Evolutionary conservation across 202 grass and related monocot genomes (phyloP).

Genomic region (Brachypodium distachyon): DNA sequence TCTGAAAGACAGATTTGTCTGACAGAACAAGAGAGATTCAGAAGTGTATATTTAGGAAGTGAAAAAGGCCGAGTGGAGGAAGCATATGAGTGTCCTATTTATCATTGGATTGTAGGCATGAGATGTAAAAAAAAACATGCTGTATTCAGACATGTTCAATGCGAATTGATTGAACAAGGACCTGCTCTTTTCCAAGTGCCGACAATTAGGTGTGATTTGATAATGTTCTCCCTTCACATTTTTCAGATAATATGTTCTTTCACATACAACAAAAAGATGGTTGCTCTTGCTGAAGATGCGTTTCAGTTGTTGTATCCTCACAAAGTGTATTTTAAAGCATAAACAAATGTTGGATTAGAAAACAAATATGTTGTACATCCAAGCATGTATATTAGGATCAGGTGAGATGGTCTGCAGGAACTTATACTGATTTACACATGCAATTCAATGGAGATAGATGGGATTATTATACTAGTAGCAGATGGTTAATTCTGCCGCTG

Average conservation of each 20-base stretch:
- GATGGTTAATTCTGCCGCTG: neutral
- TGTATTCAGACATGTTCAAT: neutral
- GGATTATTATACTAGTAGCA: neutral
- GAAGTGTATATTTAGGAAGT: conserved; percentile 15
- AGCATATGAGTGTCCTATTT: neutral
- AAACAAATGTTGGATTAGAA: neutral
- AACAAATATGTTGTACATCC: neutral
- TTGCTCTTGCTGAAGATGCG: too few species aligned
- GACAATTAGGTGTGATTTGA: neutral
- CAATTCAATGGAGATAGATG: too few species aligned
- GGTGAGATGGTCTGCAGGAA: too few species aligned
- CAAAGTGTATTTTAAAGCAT: neutral
- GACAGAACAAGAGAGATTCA: neutral
- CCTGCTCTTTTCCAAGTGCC: neutral
- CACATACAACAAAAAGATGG: neutral
- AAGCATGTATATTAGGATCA: neutral
- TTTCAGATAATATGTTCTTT: neutral
- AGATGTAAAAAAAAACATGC: neutral
- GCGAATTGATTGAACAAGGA: neutral
- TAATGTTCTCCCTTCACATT: neutral
- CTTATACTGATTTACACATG: neutral
- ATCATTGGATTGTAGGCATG: neutral
- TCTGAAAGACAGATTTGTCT: neutral
- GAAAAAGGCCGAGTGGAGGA: neutral
- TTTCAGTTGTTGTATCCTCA: neutral